phyloP scores from a whole-genome alignment of 169 alveolate species.

The Miamiensis avidus region DNA sequence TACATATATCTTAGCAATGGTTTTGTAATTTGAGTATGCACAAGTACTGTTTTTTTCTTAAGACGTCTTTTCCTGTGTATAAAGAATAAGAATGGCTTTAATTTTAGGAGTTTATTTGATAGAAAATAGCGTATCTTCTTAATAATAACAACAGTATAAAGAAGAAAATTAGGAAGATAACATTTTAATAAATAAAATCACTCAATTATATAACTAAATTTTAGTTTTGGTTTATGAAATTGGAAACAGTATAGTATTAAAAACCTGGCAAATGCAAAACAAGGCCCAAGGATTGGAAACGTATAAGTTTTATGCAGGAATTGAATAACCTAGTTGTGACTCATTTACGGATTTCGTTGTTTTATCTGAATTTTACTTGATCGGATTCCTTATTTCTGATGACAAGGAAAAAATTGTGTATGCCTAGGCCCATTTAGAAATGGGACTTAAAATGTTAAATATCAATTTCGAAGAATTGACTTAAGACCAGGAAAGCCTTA shows the following conservation, averaged over 20 bases:
- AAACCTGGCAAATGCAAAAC: background rate
- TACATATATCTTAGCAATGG: too few species aligned
- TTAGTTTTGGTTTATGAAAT: background rate
- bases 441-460: background rate
- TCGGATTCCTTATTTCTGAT: background rate
- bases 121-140: background rate
- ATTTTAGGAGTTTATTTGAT: background rate
- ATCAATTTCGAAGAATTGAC: background rate
- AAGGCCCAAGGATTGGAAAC: background rate
- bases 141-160: background rate
- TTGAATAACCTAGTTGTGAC: background rate
- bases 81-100: background rate
- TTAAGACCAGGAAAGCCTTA: background rate
- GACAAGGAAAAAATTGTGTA: background rate
- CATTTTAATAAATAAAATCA: background rate
- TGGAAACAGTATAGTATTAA: background rate
- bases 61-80: background rate
- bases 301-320: background rate
- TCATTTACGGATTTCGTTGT: background rate
- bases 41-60: background rate
- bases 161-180: background rate
- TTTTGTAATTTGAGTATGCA: background rate
- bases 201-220: background rate
- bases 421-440: background rate
- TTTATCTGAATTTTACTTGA: background rate